Conservation (phyloP, 2,329 filamentous ascomycete species). For the Pseudogymnoascus sp. region DNA sequence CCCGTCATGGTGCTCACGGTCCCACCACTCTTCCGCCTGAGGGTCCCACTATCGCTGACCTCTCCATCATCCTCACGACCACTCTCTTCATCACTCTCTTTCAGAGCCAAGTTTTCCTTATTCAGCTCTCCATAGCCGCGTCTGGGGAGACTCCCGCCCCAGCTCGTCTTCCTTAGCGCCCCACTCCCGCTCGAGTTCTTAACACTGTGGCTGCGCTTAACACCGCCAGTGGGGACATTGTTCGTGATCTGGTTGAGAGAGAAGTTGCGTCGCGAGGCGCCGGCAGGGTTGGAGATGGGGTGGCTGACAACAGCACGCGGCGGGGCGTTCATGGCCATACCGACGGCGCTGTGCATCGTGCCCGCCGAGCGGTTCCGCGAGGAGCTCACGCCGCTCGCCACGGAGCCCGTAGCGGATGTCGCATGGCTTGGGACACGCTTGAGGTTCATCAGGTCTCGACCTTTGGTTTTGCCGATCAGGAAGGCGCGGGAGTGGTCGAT, state of each 20-base stretch:
- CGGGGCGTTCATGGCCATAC: constrained; percentile 45
- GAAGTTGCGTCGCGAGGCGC: constrained; percentile 68
- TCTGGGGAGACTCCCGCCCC: constrained; percentile 44
- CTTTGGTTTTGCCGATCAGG: constrained; percentile 62
- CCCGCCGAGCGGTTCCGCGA: constrained; percentile 20
- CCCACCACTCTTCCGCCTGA: constrained; percentile 28
- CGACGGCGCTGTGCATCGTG: constrained; percentile 39
- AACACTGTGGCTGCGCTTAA: constrained; percentile 74
- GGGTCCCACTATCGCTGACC: constrained; percentile 22
- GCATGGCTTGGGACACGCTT: constrained; percentile 43
- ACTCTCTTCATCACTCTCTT: constrained; percentile 51
- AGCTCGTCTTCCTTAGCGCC: constrained; percentile 59
- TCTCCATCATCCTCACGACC: constrained; percentile 17
- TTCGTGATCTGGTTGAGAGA: constrained; percentile 85
- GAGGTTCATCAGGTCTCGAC: constrained; percentile 42
- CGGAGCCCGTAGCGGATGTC: constrained; percentile 33
- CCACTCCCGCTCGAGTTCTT: constrained; percentile 49
- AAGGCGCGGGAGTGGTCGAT: constrained; percentile 92
- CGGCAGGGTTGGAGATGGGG: constrained; percentile 37
- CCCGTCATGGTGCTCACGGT: constrained; percentile 23
- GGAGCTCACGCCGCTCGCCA: constrained; percentile 36
- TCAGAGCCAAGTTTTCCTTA: constrained; percentile 57
- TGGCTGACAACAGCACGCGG: constrained; percentile 20
- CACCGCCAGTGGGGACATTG: constrained; percentile 54
- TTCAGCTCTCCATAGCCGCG: constrained; percentile 44